Base-by-base conservation (phyloP, 306 rosid species). In the Lathyrus sativus region DNA sequence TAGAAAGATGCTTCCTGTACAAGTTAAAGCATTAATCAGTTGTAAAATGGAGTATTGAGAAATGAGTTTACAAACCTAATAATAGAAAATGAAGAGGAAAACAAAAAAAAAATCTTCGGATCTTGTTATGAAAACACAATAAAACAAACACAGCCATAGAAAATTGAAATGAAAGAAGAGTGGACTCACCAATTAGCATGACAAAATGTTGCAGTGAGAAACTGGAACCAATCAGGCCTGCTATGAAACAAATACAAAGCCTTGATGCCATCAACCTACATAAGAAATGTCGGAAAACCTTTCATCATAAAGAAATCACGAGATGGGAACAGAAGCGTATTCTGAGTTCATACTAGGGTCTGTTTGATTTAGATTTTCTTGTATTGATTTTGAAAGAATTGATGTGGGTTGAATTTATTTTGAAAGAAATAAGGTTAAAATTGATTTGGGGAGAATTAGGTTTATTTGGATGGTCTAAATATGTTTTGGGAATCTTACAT, bases 1-100 rank as follows among this genome's bases (percentile, higher is more conserved):
- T 90, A 17, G 97, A 93, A 58, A 90, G 97, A 82, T 93, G 99
- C 44, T 85, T 90, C 97, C 99, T 93, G 97, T 31, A 80, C 71
- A 82, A 67, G 45, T 74, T 19, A 68, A 74, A 33, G 63, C 26
- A 44, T 63, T 58, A 24, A 71, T 68, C 53, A 79, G 75, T 41
- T 46, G 17, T 74, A 72, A 76, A 53, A 68, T 59, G 66, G 42
- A 17, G 22, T 9, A 22, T 17, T 48, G 65, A 51, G 53, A 81
- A 71, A 29, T 19, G 5, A 18, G 37, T 71, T 19, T 10, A 28
- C 9, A 41, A 17, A 50, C 33, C 37, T 13, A 7, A 11, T 39
- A 50, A 38, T 6, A 17, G 3, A 51, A 4, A 28, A 13, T 28
- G 62, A 26, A 50, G 1, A 48, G 22, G 18, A 48, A 19, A 19